phyloP scores from a whole-genome alignment of 1,284 basidiomycete species.

The Naganishia sp. region DNA sequence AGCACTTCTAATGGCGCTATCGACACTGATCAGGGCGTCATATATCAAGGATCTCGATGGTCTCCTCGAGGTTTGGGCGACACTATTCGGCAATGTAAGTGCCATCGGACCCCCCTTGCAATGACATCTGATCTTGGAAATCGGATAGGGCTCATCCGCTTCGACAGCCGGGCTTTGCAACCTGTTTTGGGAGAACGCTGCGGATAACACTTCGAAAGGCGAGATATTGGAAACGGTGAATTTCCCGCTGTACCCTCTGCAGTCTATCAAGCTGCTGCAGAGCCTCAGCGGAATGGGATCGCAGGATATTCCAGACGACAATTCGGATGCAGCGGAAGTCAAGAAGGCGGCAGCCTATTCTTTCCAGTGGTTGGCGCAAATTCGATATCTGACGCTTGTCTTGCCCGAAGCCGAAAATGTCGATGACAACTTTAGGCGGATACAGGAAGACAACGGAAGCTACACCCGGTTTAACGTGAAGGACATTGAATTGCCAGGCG shows the following conservation, averaged over 20 bases:
- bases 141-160: slow-evolving; percentile 5
- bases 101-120: background rate
- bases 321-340: slow-evolving; percentile 1
- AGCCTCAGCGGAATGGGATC: slow-evolving; percentile 19
- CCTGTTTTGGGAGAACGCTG: slow-evolving; percentile 26
- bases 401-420: slow-evolving; percentile 17
- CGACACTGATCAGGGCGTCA: slow-evolving; percentile 16
- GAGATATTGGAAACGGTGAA: slow-evolving; percentile 20
- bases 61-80: slow-evolving; percentile 18
- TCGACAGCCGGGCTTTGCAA: slow-evolving; percentile 19
- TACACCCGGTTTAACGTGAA: slow-evolving; percentile 18
- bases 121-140: background rate
- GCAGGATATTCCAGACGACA: slow-evolving; percentile 14
- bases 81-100: slow-evolving; percentile 15
- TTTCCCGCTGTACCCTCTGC: slow-evolving; percentile 22
- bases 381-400: slow-evolving; percentile 19
- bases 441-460: slow-evolving; percentile 29
- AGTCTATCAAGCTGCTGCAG: slow-evolving; percentile 19
- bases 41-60: slow-evolving; percentile 23
- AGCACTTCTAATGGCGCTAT: slow-evolving; percentile 16
- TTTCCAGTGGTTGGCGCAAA: slow-evolving; percentile 20
- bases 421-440: slow-evolving; percentile 24
- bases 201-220: slow-evolving; percentile 16
- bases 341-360: slow-evolving; percentile 17
- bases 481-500: slow-evolving; percentile 29